A percentile compares a stretch with the other conserved stretches of the same genome.
phyloP scores from a whole-genome alignment of 2,329 filamentous ascomycete genomes.

The Penicillium sp. region DNA sequence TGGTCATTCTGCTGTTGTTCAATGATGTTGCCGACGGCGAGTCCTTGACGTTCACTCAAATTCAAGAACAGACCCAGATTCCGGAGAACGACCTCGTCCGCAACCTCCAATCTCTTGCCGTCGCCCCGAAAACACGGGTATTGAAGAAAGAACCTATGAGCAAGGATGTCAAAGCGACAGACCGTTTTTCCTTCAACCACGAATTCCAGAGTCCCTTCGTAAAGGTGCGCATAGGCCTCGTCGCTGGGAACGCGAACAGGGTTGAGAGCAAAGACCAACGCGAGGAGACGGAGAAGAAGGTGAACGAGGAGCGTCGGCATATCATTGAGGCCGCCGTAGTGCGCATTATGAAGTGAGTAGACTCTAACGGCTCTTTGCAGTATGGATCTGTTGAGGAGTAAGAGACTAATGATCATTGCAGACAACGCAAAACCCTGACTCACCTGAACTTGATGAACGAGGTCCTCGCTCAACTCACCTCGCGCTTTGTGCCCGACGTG shows the following conservation, averaged over 20 bases:
- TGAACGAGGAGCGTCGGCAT: conserved; percentile 44
- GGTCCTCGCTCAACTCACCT: conserved; percentile 44
- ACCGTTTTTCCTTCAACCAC: conserved; percentile 76
- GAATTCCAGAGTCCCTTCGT: conserved; percentile 75
- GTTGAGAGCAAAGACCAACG: conserved; percentile 67
- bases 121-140: conserved; percentile 76
- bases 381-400: too few species aligned
- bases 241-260: conserved; percentile 69
- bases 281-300: conserved; percentile 47
- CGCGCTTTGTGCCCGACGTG: conserved; percentile 47
- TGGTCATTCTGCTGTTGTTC: conserved; percentile 85
- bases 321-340: conserved; percentile 49
- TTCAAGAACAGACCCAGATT: conserved; percentile 76
- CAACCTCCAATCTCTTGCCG: conserved; percentile 72
- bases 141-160: conserved; percentile 72
- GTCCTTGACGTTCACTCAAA: conserved; percentile 63
- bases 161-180: conserved; percentile 68
- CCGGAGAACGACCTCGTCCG: conserved; percentile 66
- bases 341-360: conserved; percentile 48
- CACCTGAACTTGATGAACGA: conserved; percentile 48
- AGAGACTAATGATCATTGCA: conserved; percentile 15
- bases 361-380: not conserved
- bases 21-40: conserved; percentile 60
- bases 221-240: conserved; percentile 83
- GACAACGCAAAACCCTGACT: conserved; percentile 44